Conservation (phyloP, 345 rosid species). For the Excoecaria agallocha region DNA sequence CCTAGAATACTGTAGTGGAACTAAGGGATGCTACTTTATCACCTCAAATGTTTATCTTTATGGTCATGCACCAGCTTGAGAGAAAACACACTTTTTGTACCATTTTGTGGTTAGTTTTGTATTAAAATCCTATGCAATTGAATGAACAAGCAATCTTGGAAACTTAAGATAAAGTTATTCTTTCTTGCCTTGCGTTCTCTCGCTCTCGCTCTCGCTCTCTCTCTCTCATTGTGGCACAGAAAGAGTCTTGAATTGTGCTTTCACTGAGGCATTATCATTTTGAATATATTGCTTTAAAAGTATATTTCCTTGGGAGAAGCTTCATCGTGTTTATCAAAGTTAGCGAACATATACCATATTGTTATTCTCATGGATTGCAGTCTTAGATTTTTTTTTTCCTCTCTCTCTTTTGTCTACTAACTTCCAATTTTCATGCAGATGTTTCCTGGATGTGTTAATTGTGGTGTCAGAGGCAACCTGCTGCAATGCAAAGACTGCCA, state of each 20-base stretch:
- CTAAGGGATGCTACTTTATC: not conserved
- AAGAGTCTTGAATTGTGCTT: not conserved
- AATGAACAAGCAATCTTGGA: not conserved
- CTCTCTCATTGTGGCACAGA: not conserved
- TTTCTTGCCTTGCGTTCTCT: not conserved
- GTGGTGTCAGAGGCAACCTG: conserved; percentile 21
- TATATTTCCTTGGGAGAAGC: not conserved
- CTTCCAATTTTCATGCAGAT: conserved; percentile 18
- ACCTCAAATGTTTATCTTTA: not conserved
- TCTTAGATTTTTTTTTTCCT: not conserved
- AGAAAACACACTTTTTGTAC: not conserved
- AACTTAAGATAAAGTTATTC: not conserved
- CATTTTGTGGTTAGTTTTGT: not conserved
- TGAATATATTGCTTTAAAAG: not conserved
- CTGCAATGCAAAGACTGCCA: conserved; percentile 25
- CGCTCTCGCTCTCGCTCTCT: too few relatives aligned
- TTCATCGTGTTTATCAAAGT: not conserved
- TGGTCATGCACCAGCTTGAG: not conserved
- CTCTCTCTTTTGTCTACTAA: too few relatives aligned
- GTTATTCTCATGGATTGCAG: not conserved
- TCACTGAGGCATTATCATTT: not conserved
- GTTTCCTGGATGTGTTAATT: conserved; percentile 15
- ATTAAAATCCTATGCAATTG: not conserved
- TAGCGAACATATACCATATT: not conserved
- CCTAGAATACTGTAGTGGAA: not conserved